Base-by-base conservation (phyloP, 2,329 filamentous ascomycete species). In the Hypoxylon sp. region DNA sequence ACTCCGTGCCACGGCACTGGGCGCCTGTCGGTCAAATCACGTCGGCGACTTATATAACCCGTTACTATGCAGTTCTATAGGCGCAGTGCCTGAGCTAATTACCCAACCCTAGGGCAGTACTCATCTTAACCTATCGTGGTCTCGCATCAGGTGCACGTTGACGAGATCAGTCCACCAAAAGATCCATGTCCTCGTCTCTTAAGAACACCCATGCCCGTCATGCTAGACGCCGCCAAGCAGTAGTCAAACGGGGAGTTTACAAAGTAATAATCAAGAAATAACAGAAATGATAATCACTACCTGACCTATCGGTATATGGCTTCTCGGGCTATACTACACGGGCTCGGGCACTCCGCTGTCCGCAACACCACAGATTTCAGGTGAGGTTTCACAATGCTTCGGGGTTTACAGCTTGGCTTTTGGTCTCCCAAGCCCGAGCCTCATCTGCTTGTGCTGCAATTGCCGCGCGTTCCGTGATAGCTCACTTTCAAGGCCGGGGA, bases 291-390 rank as follows among this genome's bases (percentile, higher is more conserved):
- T 42, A 15, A 31, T 45, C 41, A 38, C 48, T 29, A 54, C n/a
- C n/a, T n/a, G n/a, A 42, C 11, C 21, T 23, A 41, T 13, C 27
- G 24, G 43, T 54, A 56, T 54, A 56, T 58, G 48, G 48, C 24
- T 54, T 48, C 20, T 15, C 40, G 49, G 58, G 55, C 46, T 49
- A 56, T 42, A 49, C 56, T 35, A 50, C 58, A 62, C 61, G 21
- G 43, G 37, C 31, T 62, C 58, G 55, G 58, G 47, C 48, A 51
- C 55, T 54, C 61, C 61, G 61, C 58, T 61, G 33, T 54, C 61
- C 61, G 61, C 58, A 64, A 37, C 51, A 51, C 51, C 21, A 35
- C 40, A 50, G 43, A 17, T 29, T 24, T 33, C 35, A 27, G 38
- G 23, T 41, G 23, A 21, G n/a, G 58, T 58, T 52, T 60, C 48